These are phyloP conservation scores for Beauveria medogensis DNA, from an alignment of 2,329 filamentous ascomycete species.

Conservation along the genomic window DNA sequence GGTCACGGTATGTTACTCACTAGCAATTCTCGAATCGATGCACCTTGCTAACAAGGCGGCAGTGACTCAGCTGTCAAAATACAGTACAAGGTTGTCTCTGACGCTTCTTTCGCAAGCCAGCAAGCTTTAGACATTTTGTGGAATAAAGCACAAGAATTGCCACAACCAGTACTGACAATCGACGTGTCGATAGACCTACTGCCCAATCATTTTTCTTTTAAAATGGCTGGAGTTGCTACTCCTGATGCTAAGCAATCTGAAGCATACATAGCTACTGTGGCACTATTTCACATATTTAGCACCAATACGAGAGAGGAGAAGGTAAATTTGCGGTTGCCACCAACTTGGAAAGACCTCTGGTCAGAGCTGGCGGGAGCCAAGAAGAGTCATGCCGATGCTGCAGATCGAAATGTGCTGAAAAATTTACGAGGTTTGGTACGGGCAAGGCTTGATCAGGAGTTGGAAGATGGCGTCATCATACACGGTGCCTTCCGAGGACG, in stretches of 20 bases:
- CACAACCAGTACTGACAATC: conserved; percentile 24
- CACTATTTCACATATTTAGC: conserved; percentile 73
- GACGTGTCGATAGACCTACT: conserved; percentile 38
- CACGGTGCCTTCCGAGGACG: conserved; percentile 67
- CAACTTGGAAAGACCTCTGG: conserved; percentile 80
- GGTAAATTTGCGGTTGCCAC: conserved; percentile 66
- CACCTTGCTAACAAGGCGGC: conserved; percentile 8
- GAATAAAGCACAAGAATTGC: conserved; percentile 61
- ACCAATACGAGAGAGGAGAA: conserved; percentile 80
- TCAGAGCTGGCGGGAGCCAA: conserved; percentile 64
- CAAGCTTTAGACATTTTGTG: conserved; percentile 69
- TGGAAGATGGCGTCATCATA: conserved; percentile 67
- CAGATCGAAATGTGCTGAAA: conserved; percentile 61
- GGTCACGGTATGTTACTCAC: conserved; percentile 51
- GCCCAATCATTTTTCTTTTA: conserved; percentile 53
- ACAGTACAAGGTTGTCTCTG: conserved; percentile 60
- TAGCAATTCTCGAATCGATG: neutral
- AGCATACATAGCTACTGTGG: conserved; percentile 72
- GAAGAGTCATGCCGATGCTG: conserved; percentile 60
- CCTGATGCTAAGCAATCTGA: conserved; percentile 77
- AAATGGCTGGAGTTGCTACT: conserved; percentile 67
- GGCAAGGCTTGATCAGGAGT: conserved; percentile 58
- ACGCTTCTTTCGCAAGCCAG: conserved; percentile 65
- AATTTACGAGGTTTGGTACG: conserved; percentile 63
- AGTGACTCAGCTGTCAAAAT: conserved; percentile 66